Evolutionary conservation across 1,284 basidiomycete species (phyloP), one percentile per base, ranked within the genome.

Genomic region (Cutaneotrichosporon mucoides): DNA sequence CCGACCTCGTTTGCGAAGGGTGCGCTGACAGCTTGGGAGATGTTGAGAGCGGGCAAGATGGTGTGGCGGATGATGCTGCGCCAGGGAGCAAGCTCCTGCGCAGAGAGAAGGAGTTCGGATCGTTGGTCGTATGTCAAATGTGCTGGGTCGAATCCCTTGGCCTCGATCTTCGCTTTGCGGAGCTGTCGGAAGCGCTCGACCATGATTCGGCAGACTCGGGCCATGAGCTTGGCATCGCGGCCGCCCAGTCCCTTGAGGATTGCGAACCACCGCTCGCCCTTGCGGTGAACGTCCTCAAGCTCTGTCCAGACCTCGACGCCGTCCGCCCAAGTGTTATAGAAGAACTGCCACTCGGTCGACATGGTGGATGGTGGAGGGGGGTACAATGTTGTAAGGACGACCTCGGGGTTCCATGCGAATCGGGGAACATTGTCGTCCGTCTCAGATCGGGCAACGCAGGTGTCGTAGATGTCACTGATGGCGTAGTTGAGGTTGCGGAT

Each of bases 1-100:
- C 92, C 95, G 3, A 95, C 82, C 64, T 95, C 92, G 54, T 88
- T 86, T 13, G 89, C 88, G 71, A 88, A 89, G 7, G 92, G 86
- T 7, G 90, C 89, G 68, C 92, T 92, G 2, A 54, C 55, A 38
- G 88, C 87, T 44, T 87, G 84, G 55, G 92, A 88, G 50, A 96
- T 83, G 35, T 92, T 86, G 7, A 98, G 82, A 0, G 91, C 88
- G 0, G 95, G 95, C 4, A 99, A 82, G 34, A 99, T 82, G 70
- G 90, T 89, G 35, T 84, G 76, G 4, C 95, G 87, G 51, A 93
- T 75, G 53, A 95, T 81, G 66, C 84, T 85, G 71, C 88, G 86
- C 95, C 96, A 99, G 24, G 76, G 71, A 24, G 70, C 67, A 58
- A 75, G 72, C 49, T 76, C 72, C 8, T 67, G 61, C 50, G 70